Evolutionary conservation across 176 grass and related monocot genomes (phyloP), one percentile per base, ranked within the genome.

Genomic region (Melocanna baccifera): DNA sequence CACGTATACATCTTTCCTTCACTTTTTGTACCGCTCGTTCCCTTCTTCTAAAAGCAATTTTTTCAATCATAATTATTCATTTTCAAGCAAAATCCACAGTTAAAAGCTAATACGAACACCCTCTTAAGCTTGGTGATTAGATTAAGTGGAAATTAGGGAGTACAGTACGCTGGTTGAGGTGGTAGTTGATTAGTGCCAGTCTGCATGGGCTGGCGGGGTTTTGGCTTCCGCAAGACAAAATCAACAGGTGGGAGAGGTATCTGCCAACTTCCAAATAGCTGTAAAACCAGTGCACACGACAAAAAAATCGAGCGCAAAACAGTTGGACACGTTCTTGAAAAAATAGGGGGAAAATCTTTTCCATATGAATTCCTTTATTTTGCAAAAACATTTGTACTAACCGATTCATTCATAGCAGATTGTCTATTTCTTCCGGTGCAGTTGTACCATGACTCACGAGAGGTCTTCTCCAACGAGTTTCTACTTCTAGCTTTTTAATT

Each of bases 171-270:
- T 80, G 85, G 76, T 69, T 36, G 89, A 59, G 84, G 32, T 22
- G 88, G 68, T 90, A 53, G 88, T 90, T 84, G 89, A 87, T 87
- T 75, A 65, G 85, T 76, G 89, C 76, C 89, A 91, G 75, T 87
- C 89, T 91, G 76, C 89, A 81, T 87, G 81, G 85, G 81, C 85
- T 91, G 80, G 76, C 73, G 25, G 39, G 13, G 3, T 83, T 78
- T 73, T 87, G 69, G 71, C 85, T 76, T 76, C 23, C 28, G 62
- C 2, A 62, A 76, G 43, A 83, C 69, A 86, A 87, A 77, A 69
- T 62, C 50, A 84, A 62, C 68, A 75, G 69, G 69, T 61, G 47
- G 47, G 80, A 84, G 75, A 84, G 75, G 89, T 28, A 87, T 87
- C 62, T 76, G 81, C 81, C 85, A 87, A 62, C 89, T 55, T 74